Base-by-base conservation (phyloP, 352 stramenopile species). In the Phytophthora capsici region DNA sequence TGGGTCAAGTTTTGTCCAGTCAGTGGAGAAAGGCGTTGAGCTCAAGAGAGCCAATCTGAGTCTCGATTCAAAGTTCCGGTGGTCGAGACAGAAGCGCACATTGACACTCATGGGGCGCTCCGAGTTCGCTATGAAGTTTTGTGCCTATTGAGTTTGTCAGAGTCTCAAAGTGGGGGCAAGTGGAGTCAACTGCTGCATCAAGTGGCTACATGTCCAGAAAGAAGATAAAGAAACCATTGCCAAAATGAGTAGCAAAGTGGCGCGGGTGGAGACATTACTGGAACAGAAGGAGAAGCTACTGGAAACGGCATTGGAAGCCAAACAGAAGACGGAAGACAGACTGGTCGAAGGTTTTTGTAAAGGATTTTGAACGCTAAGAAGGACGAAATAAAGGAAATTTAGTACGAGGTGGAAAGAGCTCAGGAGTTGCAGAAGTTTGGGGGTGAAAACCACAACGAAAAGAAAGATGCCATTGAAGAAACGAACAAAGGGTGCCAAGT, bases 341-440 rank as follows among this genome's bases (percentile, higher is more conserved):
- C 47, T 87, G 13, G 71, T 88, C 17, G 37, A 54, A 6, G 75
- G 75, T 8, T 89, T 86, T 40, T 86, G 75, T 20, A 66, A 66
- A 4, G 75, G n/a, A n/a, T 88, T 28, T 45, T 89, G 45, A 87
- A 88, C 32, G 67, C 73, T 16, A 88, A 89, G 69, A 89, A 89
- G 56, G 76, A 86, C n/a, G 76, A 83, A 43, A 83, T 88, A 9
- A 64, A 66, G 52, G 71, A 74, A 7, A 44, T 89, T 16, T 62
- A 80, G 65, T 41, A 62, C 6, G 70, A 82, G 22, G 10, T 86
- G 22, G 50, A 63, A 3, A 55, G 71, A 8, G 56, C 54, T 0
- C 38, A 57, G 9, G 50, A 59, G 2, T 13, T 40, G 54, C 47
- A 46, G 14, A 51, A 30, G 3, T 51, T 26, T 20, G 23, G 41